Evolutionary conservation across 1,284 basidiomycete genomes (phyloP), one percentile per base, ranked within the genome.

Genomic region (Schizophyllum amplum): DNA sequence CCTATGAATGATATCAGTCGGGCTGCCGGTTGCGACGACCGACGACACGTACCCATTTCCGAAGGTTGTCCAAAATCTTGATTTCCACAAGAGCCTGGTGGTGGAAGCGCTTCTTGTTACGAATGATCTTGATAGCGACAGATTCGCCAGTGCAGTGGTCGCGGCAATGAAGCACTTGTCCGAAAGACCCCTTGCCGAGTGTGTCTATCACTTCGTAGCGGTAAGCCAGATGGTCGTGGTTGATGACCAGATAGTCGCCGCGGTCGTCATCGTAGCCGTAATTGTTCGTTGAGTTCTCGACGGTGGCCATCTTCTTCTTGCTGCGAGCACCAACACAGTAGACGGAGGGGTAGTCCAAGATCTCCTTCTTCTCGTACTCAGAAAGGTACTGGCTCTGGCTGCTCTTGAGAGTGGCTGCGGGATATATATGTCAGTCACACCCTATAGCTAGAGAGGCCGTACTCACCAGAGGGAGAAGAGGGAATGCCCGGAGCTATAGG

Each of bases 41-140:
- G 26, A 42, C 52, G 51, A n/a, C 4, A 74, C 86, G 57, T 65
- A 92, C 93, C 95, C 96, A 98, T 87, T 96, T 94, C 52, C 90
- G 84, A 65, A 99, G 77, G 69, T 92, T 98, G 68, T 98, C 93
- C 59, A 99, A 76, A 60, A 99, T 98, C 74, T 98, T 98, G 72
- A 99, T 97, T 75, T 99, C 97, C 21, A 99, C 96, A 33, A 99
- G 73, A 4, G 97, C 97, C 72, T 99, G 97, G 66, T 98, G 92
- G 70, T 99, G 96, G 80, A 99, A 99, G 50, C 97, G 82, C 74
- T 98, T 98, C 81, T 98, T 99, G 78, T 99, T 99, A 46, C 97
- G 86, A 65, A 99, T 99, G 64, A 99, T 97, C 80, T 99, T 99
- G 78, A 99, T 88, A 5, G 97, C 97, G 17, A 98, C 93, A 26